A percentile compares a stretch with the other conserved stretches of the same genome.
Conservation (phyloP, 2,329 filamentous ascomycete species). For the Endoconidiophora laricicola region DNA sequence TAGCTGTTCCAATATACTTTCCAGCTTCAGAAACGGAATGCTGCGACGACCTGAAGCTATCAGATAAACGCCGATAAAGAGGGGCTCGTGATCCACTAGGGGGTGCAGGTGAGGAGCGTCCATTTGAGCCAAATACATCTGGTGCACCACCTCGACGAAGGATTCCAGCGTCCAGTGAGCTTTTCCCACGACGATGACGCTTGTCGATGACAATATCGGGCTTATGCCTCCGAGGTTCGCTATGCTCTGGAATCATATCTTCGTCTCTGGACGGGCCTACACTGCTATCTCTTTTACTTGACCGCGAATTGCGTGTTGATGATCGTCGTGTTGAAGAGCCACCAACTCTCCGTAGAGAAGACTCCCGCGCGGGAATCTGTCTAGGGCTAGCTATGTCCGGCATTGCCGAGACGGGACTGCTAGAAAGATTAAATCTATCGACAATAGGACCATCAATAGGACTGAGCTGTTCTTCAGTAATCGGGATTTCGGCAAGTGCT, state of each 20-base stretch:
- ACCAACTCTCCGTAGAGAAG: slow-evolving; percentile 44
- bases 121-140: background rate
- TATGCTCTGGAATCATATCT: slow-evolving; percentile 27
- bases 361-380: slow-evolving; percentile 49
- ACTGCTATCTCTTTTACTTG: slow-evolving; percentile 28
- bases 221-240: slow-evolving; percentile 18
- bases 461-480: slow-evolving; percentile 35
- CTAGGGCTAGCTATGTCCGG: slow-evolving; percentile 24
- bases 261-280: slow-evolving; percentile 15
- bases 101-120: background rate
- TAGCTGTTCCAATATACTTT: background rate
- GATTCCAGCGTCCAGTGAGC: slow-evolving; percentile 7
- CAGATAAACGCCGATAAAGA: slow-evolving; percentile 6
- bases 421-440: slow-evolving; percentile 15
- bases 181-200: slow-evolving; percentile 8
- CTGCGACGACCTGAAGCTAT: slow-evolving; percentile 5
- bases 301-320: slow-evolving; percentile 31
- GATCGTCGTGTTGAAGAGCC: slow-evolving; percentile 34
- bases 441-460: slow-evolving; percentile 17
- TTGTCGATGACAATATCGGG: background rate
- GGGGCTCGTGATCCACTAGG: background rate
- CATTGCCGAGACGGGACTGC: slow-evolving; percentile 20
- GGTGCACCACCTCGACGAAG: background rate
- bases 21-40: background rate
- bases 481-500: slow-evolving; percentile 31